Evolutionary conservation across 2,329 filamentous ascomycete species (phyloP), one percentile per base, ranked within the genome.

Genomic region (Orbilia javanica): DNA sequence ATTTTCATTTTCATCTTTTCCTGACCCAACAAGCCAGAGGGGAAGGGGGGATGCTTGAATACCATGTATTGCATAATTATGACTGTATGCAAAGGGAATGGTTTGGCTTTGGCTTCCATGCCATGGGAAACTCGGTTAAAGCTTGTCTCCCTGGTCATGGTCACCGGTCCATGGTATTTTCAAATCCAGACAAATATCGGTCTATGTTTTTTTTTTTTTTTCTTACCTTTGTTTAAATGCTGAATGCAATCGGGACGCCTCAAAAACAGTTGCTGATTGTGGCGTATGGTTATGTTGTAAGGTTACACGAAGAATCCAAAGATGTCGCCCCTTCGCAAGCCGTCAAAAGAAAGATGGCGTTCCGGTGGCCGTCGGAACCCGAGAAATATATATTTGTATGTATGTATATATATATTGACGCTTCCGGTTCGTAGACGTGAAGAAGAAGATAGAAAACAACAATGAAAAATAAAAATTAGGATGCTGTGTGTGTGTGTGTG

Each of bases 121-220:
- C 42, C 34, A 39, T 42, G 11, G 55, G 55, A 42, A 34, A 60
- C 55, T 60, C 55, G 55, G 55, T 60, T 60, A 60, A 60, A 60
- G 55, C 34, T 42, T 60, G 55, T 60, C 55, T 60, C 55, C 55
- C 55, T 60, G 52, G 55, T 60, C 55, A 60, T 42, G 55, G 55
- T n/a, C 29, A 13, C 52, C 10, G n/a, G 31, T 42, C 55, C 55
- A 42, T 60, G 55, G 55, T 11, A 39, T 8, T 42, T 60, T 39
- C 48, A 36, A 20, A 55, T 20, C 27, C 52, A 36, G 52, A n/a
- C 52, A 36, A 27, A 39, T 22, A 34, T 57, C 29, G 2, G 11
- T 27, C 10, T 31, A 25, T 27, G 22, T 27, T 50, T 20, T 22
- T 48, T 22, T 15, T 42, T 42, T 15, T 42, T 42, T 15, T 42